Evolutionary conservation across 768 basidiomycete species (phyloP).

Genomic region (Leucogyrophana mollusca): DNA sequence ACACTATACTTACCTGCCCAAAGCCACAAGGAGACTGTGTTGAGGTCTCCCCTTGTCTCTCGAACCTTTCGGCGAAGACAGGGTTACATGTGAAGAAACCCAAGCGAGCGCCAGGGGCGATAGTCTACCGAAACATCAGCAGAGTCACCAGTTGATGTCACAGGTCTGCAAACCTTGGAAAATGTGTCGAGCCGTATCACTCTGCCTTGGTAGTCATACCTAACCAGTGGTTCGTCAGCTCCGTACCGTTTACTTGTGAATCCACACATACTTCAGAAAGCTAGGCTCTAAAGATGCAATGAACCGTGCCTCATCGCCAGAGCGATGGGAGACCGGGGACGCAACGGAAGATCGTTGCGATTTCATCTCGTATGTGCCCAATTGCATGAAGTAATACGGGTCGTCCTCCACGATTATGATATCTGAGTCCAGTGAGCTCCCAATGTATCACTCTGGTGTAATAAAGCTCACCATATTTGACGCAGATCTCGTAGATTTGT

Average conservation of each 20-base stretch:
- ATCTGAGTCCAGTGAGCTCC: slow-evolving; percentile 36
- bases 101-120: slow-evolving; percentile 74
- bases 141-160: neutral
- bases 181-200: slow-evolving; percentile 84
- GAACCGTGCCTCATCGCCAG: slow-evolving; percentile 42
- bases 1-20: slow-evolving; percentile 45
- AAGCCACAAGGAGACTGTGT: slow-evolving; percentile 76
- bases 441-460: neutral
- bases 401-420: slow-evolving; percentile 83
- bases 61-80: slow-evolving; percentile 71
- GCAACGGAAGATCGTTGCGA: slow-evolving; percentile 21
- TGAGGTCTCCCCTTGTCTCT: slow-evolving; percentile 65
- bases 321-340: slow-evolving; percentile 17
- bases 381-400: slow-evolving; percentile 77
- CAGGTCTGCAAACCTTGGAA: slow-evolving; percentile 50
- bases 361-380: slow-evolving; percentile 52
- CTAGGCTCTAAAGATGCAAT: slow-evolving; percentile 58
- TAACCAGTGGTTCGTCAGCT: slow-evolving; percentile 16
- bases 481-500: slow-evolving; percentile 78
- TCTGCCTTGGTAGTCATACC: slow-evolving; percentile 75
- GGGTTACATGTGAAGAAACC: slow-evolving; percentile 83
- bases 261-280: slow-evolving; percentile 47
- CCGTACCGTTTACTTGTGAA: neutral
- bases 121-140: slow-evolving; percentile 47
- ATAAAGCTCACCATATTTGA: slow-evolving; percentile 64